Evolutionary conservation across 768 basidiomycete genomes (phyloP), one percentile per base, ranked within the genome.

Genomic region (Lepiota brunneoincarnata): DNA sequence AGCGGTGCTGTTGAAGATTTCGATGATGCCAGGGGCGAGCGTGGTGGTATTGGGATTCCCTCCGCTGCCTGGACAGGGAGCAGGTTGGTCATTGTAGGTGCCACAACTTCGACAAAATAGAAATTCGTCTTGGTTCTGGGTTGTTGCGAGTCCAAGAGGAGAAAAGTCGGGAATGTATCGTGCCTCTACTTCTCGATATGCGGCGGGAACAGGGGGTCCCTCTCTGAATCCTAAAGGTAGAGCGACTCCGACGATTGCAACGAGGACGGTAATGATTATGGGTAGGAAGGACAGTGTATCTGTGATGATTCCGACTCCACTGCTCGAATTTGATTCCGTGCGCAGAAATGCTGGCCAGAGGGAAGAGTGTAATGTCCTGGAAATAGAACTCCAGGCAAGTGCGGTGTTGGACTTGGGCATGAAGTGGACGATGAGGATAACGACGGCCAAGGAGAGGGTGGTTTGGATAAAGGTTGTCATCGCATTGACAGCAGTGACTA

Each of bases 271-370:
- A 7, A 24, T 39, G 37, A 51, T 4, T 10, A 17, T 41, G n/a
- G 40, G n/a, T 31, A 43, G 35, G 18, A 14, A 11, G 17, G 41
- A 42, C 3, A 37, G 18, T 9, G 21, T 35, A 7, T 51, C 58
- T 44, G 28, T 54, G 48, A 18, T 24, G 34, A 18, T 47, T 55
- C 7, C 54, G 20, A 45, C 39, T 37, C 23, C 24, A 31, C 7
- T 18, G 6, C 11, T 38, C 24, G 35, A 44, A n/a, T 18, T 36
- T 3, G 55, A 20, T 26, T 55, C 59, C 1, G 61, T 51, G 21
- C 58, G 57, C 12, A 65, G 48, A 18, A 65, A 26, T 3, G 51
- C 56, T 10, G 62, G 55, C 64, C 64, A 63, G 1, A 61, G 47
- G 6, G 60, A 61, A 11, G 60, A 43, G 38, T 65, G 62, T 1